Base-by-base conservation (phyloP, 306 rosid genomes). In the Lathyrus sativus region DNA sequence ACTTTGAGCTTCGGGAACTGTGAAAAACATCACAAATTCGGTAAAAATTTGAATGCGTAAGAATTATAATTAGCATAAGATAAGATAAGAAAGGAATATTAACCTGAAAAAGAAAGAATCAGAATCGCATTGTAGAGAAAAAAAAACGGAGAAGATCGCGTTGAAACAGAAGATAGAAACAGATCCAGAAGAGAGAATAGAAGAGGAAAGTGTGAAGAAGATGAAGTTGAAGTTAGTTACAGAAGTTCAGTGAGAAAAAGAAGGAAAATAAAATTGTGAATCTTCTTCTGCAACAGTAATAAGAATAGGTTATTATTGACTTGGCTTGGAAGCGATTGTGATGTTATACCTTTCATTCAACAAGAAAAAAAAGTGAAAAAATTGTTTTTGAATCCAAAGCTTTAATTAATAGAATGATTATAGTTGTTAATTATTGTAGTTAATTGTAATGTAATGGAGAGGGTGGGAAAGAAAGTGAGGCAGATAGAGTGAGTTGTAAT, bases 311-410 rank as follows among this genome's bases (percentile, higher is more conserved):
- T 60, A 57, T 60, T 50, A 72, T 59, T 76, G 65, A 49, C 73
- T 38, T 93, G 96, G 80, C 96, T 90, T 86, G 67, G 87, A 90
- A 90, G 98, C 82, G 97, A 78, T 67, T 67, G 91, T 73, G 90
- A 78, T 63, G 67, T 65, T 41, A 81, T 74, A 87, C 77, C 82
- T 80, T 72, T 72, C 81, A 61, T 83, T 33, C 4, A 59, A 14
- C 76, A 79, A 62, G 9, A 42, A 77, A 24, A 79, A 74, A 79
- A 73, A 80, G 62, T 3, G 74, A 70, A 76, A 74, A 63, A 82
- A 71, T 73, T 89, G 83, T 68, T 82, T 67, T 81, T 71, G 69
- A 86, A 78, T 81, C 80, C 78, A 75, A 44, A 74, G 79, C 53
- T 56, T 33, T 35, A 7, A 65, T 65, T 44, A 43, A 28, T 31